Evolutionary conservation across 805 yeast genomes (phyloP).

Genomic region (Teunomyces atbi): DNA sequence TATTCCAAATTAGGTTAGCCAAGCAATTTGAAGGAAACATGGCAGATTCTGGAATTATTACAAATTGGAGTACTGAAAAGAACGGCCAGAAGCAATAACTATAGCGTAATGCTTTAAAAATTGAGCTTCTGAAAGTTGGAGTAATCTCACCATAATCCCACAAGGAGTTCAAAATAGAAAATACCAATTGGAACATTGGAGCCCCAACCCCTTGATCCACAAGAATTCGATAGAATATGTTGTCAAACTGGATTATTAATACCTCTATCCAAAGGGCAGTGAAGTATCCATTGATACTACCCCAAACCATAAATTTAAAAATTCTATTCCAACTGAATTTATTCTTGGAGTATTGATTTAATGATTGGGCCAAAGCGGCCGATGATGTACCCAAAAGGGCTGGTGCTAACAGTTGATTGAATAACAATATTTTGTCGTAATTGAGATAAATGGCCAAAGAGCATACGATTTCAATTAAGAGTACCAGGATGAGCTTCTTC

Average conservation of each 20-base stretch:
- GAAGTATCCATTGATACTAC: slow-evolving; percentile 54
- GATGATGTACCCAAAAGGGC: slow-evolving; percentile 38
- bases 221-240: slow-evolving; percentile 37
- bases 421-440: slow-evolving; percentile 22
- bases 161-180: slow-evolving; percentile 45
- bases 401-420: slow-evolving; percentile 32
- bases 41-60: slow-evolving; percentile 44
- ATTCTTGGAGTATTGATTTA: slow-evolving; percentile 33
- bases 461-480: slow-evolving; percentile 26
- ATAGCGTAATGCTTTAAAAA: slow-evolving; percentile 47
- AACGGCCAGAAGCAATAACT: slow-evolving; percentile 62
- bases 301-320: slow-evolving; percentile 58
- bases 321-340: slow-evolving; percentile 30
- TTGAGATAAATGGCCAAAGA: slow-evolving; percentile 28
- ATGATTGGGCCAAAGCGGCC: slow-evolving; percentile 43
- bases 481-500: slow-evolving; percentile 17
- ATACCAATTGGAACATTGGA: slow-evolving; percentile 52
- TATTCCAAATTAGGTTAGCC: slow-evolving; percentile 56
- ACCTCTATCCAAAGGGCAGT: slow-evolving; percentile 56
- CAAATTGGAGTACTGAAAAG: slow-evolving; percentile 50
- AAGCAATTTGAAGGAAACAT: slow-evolving; percentile 61
- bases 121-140: slow-evolving; percentile 33
- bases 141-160: slow-evolving; percentile 55
- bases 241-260: slow-evolving; percentile 37
- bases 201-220: slow-evolving; percentile 58